A percentile compares a stretch with the other conserved stretches of the same genome.
These are phyloP conservation scores for Colletotrichum theobromicola DNA, from an alignment of 2,329 filamentous ascomycete genomes.

Conservation along the genomic window DNA sequence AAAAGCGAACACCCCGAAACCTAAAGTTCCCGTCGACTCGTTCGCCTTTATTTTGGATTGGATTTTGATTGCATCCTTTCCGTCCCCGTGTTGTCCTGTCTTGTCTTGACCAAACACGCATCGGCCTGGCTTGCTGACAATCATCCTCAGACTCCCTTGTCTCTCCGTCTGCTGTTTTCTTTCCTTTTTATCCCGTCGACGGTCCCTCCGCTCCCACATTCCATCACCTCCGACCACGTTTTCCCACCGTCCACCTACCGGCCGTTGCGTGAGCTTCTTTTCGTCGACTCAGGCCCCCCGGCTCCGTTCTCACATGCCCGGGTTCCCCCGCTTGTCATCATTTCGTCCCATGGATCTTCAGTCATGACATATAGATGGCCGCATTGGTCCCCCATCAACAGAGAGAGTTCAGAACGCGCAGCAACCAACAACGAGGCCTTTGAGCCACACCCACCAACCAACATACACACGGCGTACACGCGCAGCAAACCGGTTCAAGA, in stretches of 20 bases:
- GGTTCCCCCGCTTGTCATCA: constrained; percentile 7
- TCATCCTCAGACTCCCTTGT: background rate
- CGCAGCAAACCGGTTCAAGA: background rate
- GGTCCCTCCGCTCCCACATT: background rate
- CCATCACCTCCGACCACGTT: background rate
- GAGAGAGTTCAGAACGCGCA: background rate
- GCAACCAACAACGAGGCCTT: background rate
- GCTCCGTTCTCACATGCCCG: constrained; percentile 3
- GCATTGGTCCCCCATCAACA: background rate
- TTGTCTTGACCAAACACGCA: background rate
- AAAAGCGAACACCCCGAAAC: background rate
- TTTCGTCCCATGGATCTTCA: constrained; percentile 17
- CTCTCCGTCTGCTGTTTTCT: background rate
- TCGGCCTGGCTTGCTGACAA: background rate
- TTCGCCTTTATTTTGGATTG: background rate
- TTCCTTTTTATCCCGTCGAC: background rate
- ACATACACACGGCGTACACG: background rate
- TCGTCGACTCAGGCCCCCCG: background rate
- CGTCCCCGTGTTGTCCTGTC: background rate
- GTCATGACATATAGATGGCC: constrained; percentile 13
- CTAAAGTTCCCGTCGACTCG: background rate
- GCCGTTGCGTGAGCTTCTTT: background rate
- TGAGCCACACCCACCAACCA: background rate
- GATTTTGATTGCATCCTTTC: background rate
- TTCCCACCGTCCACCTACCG: background rate